A percentile compares a stretch with the other conserved stretches of the same genome.
phyloP scores from a whole-genome alignment of 1,284 basidiomycete species.

The Coniferiporia sulphurascens region DNA sequence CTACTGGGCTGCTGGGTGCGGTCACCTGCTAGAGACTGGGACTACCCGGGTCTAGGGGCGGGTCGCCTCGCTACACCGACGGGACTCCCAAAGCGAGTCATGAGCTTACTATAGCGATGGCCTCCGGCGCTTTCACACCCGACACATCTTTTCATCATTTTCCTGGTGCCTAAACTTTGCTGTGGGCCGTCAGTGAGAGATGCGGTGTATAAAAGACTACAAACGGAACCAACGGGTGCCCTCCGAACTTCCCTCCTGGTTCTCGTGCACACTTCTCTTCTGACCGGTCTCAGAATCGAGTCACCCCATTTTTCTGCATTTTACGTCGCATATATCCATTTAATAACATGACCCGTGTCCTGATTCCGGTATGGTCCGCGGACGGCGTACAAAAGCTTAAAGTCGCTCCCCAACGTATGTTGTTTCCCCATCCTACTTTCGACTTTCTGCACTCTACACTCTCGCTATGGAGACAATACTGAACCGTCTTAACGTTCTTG shows the following conservation, averaged over 20 bases:
- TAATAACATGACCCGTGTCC: slow-evolving; percentile 52
- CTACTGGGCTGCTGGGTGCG: neutral
- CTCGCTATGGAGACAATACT: slow-evolving; percentile 15
- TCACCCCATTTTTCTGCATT: slow-evolving; percentile 8
- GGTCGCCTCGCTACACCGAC: neutral
- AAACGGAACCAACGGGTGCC: neutral
- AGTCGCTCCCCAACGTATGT: slow-evolving; percentile 52
- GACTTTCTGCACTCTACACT: slow-evolving; percentile 15
- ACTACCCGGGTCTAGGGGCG: neutral
- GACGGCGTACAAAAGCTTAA: slow-evolving; percentile 66
- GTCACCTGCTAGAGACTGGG: neutral
- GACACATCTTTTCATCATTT: slow-evolving; percentile 4
- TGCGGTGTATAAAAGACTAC: neutral
- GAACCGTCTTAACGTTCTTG: slow-evolving; percentile 17
- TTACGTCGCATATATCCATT: neutral
- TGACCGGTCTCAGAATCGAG: neutral
- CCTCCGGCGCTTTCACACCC: neutral
- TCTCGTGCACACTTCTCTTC: neutral
- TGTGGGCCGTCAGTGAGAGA: neutral
- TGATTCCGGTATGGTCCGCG: slow-evolving; percentile 60
- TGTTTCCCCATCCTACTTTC: neutral
- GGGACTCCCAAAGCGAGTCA: neutral
- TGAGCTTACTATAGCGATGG: neutral
- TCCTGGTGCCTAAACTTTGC: neutral
- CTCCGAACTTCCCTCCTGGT: neutral